Conservation (phyloP, 495 filamentous ascomycete genomes). For the Penicillium herquei region DNA sequence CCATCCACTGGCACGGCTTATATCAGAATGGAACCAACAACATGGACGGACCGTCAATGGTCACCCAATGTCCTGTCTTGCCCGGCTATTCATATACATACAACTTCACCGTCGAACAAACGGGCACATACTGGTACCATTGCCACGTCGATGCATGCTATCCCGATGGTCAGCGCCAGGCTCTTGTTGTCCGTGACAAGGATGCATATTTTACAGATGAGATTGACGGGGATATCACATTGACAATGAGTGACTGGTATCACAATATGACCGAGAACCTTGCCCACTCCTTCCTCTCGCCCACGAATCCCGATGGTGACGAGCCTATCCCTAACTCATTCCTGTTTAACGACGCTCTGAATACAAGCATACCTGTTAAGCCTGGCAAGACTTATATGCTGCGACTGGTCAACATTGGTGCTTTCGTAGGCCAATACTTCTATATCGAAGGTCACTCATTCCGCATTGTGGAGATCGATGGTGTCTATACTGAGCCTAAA, state of each 20-base stretch:
- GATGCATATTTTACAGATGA: slow-evolving; percentile 53
- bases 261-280: slow-evolving; percentile 48
- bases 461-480: slow-evolving; percentile 55
- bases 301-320: slow-evolving; percentile 49
- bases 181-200: slow-evolving; percentile 69
- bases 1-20: slow-evolving; percentile 79
- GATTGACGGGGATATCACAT: slow-evolving; percentile 64
- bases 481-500: slow-evolving; percentile 39
- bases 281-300: slow-evolving; percentile 17
- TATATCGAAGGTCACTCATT: slow-evolving; percentile 73
- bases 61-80: slow-evolving; percentile 1
- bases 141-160: slow-evolving; percentile 68
- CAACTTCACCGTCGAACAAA: slow-evolving; percentile 75
- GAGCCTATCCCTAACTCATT: slow-evolving; percentile 53
- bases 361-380: slow-evolving; percentile 57
- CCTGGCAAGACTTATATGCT: slow-evolving; percentile 80
- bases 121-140: slow-evolving; percentile 84
- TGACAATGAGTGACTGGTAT: slow-evolving; percentile 69
- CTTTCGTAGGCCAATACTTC: slow-evolving; percentile 73
- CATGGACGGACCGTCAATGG: slow-evolving; percentile 72
- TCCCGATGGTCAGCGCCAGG: slow-evolving; percentile 70
- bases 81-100: slow-evolving; percentile 62
- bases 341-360: slow-evolving; percentile 57
- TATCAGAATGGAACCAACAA: slow-evolving; percentile 64
- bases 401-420: slow-evolving; percentile 72